Evolutionary conservation across 2,329 filamentous ascomycete species (phyloP).

Genomic region (Sporothrix luriei): DNA sequence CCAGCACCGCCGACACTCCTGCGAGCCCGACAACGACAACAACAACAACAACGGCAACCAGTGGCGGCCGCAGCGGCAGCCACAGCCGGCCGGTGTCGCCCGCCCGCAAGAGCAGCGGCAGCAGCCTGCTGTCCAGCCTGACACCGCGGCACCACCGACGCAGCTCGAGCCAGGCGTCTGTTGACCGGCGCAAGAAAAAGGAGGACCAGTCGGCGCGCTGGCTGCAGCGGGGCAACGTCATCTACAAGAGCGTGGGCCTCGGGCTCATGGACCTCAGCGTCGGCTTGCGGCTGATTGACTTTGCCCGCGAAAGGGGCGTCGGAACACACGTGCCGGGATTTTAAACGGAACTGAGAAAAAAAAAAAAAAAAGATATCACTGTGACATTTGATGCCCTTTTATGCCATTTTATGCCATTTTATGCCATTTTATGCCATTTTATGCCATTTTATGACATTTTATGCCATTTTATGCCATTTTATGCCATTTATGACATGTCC

Average conservation of each 20-base stretch:
- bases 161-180: slow-evolving; percentile 41
- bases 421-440: too few species aligned
- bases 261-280: slow-evolving; percentile 68
- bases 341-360: slow-evolving; percentile 41
- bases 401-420: too few species aligned
- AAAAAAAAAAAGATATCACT: background rate
- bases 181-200: slow-evolving; percentile 41
- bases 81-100: slow-evolving; percentile 29
- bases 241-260: slow-evolving; percentile 69
- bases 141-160: slow-evolving; percentile 39
- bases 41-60: background rate
- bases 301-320: slow-evolving; percentile 58
- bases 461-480: too few species aligned
- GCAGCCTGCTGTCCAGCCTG: slow-evolving; percentile 19
- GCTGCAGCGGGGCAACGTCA: slow-evolving; percentile 64
- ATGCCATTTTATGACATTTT: too few species aligned
- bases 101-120: slow-evolving; percentile 28
- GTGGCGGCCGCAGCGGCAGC: background rate
- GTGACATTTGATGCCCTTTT: too few species aligned
- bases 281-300: slow-evolving; percentile 58
- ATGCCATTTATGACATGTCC: too few species aligned
- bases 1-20: slow-evolving; percentile 32
- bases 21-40: background rate
- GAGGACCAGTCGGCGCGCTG: slow-evolving; percentile 56
- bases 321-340: slow-evolving; percentile 59